Percentiles rank a stretch among this genome's conserved stretches.
phyloP scores from a whole-genome alignment of 768 basidiomycete genomes.

The Tylopilus sp. region DNA sequence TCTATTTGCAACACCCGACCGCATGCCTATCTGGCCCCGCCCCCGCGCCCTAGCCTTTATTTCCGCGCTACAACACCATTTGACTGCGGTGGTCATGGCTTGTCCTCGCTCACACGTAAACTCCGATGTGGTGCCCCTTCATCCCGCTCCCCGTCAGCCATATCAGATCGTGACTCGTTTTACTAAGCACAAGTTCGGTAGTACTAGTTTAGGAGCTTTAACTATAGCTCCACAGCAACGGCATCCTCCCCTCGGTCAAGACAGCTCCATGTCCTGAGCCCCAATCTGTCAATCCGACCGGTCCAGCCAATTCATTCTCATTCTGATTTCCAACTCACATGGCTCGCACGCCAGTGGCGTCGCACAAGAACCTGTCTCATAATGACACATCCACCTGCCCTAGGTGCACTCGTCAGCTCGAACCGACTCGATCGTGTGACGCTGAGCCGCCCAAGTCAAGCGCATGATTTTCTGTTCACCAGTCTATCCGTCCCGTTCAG shows the following conservation, averaged over 20 bases:
- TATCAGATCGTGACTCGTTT: constrained; percentile 19
- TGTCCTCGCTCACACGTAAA: constrained; percentile 26
- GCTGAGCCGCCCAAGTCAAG: neutral
- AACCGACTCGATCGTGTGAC: constrained; percentile 3
- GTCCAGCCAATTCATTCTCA: constrained; percentile 14
- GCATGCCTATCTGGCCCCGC: constrained; percentile 21
- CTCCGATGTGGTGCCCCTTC: constrained; percentile 17
- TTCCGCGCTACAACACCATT: constrained; percentile 20
- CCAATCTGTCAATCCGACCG: constrained; percentile 18
- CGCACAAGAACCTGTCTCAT: constrained; percentile 19
- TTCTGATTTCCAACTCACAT: constrained; percentile 16
- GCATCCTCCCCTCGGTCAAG: constrained; percentile 16
- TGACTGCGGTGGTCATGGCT: neutral
- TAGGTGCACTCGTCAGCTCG: constrained; percentile 5
- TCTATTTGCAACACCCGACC: constrained; percentile 24
- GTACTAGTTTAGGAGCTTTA: constrained; percentile 16
- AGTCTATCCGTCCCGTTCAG: constrained; percentile 2
- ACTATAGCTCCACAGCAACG: constrained; percentile 10
- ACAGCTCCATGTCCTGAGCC: constrained; percentile 3
- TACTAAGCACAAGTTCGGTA: constrained; percentile 14
- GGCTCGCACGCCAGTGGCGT: constrained; percentile 14
- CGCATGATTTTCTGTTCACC: constrained; percentile 9
- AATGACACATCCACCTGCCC: constrained; percentile 11
- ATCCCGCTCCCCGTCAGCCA: constrained; percentile 9
- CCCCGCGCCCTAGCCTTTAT: constrained; percentile 19